These are phyloP conservation scores for Prototheca wickerhamii DNA, from an alignment of 163 green algal species.

Conservation along the genomic window DNA sequence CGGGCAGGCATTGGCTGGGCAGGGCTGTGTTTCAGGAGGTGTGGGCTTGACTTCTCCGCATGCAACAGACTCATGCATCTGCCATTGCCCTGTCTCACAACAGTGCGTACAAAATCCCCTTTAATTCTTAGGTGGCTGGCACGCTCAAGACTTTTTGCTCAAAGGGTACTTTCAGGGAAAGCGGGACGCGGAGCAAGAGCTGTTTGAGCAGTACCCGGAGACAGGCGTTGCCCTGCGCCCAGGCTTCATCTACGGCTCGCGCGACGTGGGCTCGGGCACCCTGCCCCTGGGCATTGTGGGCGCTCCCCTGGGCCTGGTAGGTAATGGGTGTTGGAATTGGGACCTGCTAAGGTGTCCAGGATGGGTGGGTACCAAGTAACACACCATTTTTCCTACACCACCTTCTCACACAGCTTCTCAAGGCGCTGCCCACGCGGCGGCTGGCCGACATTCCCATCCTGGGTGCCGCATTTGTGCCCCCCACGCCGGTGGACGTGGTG, in stretches of 20 bases:
- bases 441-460: conserved; percentile 58
- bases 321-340: background rate
- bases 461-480: conserved; percentile 58
- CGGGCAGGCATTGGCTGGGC: no score
- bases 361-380: no score
- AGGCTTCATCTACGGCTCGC: conserved; percentile 73
- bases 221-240: conserved; percentile 66
- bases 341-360: background rate
- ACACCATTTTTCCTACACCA: background rate
- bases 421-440: conserved; percentile 37
- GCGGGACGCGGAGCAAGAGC: conserved; percentile 54
- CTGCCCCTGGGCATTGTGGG: conserved; percentile 64
- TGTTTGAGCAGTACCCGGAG: conserved; percentile 36
- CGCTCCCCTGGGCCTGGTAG: conserved; percentile 45
- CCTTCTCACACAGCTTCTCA: conserved; percentile 21
- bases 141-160: conserved; percentile 49
- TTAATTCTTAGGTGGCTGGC: conserved; percentile 23
- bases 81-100: background rate
- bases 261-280: conserved; percentile 41
- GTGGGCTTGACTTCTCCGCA: background rate
- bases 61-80: background rate
- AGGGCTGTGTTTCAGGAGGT: background rate
- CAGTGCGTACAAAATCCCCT: conserved; percentile 2
- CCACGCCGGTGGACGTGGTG: conserved; percentile 57
- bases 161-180: conserved; percentile 84